Evolutionary conservation across 805 yeast genomes (phyloP).

Genomic region (Cyberlindnera saturnus): DNA sequence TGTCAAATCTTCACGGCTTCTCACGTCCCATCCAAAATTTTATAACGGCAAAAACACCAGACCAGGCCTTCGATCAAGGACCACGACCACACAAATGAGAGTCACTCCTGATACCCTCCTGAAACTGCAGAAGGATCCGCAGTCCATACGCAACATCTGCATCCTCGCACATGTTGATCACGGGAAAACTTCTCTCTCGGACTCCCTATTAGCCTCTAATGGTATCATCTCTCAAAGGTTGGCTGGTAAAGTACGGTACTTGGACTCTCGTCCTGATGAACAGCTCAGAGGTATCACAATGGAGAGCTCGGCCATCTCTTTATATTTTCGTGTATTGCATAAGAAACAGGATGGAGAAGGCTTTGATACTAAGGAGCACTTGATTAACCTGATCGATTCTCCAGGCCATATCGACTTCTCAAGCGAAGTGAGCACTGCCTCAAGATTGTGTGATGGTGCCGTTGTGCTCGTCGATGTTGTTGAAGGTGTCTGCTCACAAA

Average conservation of each 20-base stretch:
- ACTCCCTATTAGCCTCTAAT: constrained; percentile 86
- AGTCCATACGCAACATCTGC: constrained; percentile 80
- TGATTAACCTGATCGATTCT: constrained; percentile 90
- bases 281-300: constrained; percentile 95
- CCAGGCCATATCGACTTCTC: constrained; percentile 99
- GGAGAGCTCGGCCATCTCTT: constrained; percentile 93
- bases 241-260: constrained; percentile 91
- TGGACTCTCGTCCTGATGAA: constrained; percentile 94
- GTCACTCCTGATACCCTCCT: constrained; percentile 60
- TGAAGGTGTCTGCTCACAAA: constrained; percentile 97
- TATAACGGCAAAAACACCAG: not conserved
- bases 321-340: constrained; percentile 73
- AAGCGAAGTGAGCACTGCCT: constrained; percentile 93
- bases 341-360: constrained; percentile 32
- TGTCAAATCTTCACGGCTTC: too few species aligned
- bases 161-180: constrained; percentile 98
- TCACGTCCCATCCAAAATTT: too few species aligned
- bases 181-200: constrained; percentile 94
- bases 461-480: constrained; percentile 93
- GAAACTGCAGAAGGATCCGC: constrained; percentile 62
- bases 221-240: constrained; percentile 92
- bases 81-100: constrained; percentile 31
- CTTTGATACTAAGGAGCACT: constrained; percentile 57
- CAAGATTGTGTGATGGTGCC: constrained; percentile 95
- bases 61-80: too few species aligned